Evolutionary conservation across 176 grass and related monocot genomes (phyloP).

Genomic region (Lolium rigidum): DNA sequence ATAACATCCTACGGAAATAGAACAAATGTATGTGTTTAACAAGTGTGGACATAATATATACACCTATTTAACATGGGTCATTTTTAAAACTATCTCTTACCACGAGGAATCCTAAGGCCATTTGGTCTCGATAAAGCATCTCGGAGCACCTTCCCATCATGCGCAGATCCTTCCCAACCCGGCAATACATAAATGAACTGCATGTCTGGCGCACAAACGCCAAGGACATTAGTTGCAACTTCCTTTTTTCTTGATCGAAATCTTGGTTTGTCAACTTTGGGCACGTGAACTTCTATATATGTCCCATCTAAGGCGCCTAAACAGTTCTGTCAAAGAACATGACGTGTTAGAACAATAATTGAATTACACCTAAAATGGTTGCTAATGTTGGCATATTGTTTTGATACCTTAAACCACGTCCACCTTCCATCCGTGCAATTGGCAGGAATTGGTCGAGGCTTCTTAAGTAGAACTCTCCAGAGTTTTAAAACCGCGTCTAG

Average conservation of each 20-base stretch:
- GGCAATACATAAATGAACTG: too few species aligned
- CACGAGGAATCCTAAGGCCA: neutral
- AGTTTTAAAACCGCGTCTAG: neutral
- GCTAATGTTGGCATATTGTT: neutral
- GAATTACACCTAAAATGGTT: too few species aligned
- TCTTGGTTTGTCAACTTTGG: neutral
- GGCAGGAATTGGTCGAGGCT: neutral
- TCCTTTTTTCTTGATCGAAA: neutral
- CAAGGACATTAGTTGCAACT: too few species aligned
- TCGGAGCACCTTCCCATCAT: neutral
- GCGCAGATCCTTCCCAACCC: constrained; percentile 6
- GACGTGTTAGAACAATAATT: neutral
- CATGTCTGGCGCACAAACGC: too few species aligned
- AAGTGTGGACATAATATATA: neutral
- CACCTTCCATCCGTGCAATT: neutral
- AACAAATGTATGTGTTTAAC: neutral
- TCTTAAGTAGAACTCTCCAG: neutral
- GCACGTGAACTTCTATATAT: neutral
- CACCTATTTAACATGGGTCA: neutral
- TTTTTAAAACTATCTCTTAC: neutral
- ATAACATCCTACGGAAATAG: neutral
- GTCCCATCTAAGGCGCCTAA: neutral
- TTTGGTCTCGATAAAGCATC: constrained; percentile 12
- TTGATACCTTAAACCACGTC: neutral
- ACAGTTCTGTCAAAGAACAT: neutral